phyloP scores from a whole-genome alignment of 805 yeast species.

The Tetrapisispora pingtungensis region DNA sequence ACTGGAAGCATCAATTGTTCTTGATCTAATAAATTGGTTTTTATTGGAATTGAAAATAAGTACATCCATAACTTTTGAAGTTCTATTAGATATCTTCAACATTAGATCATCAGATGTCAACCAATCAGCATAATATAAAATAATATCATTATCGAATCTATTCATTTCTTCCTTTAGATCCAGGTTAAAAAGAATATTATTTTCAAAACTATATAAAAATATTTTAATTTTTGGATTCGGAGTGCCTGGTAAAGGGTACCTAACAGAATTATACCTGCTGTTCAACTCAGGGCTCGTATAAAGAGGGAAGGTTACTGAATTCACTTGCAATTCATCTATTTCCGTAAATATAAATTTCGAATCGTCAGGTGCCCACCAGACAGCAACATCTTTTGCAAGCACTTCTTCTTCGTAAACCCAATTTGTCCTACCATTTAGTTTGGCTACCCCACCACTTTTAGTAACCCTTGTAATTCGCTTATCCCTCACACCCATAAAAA shows the following conservation, averaged over 20 bases:
- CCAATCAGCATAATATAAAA: constrained; percentile 59
- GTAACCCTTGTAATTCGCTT: constrained; percentile 17
- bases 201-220: constrained; percentile 32
- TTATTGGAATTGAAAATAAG: constrained; percentile 33
- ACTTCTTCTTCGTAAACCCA: constrained; percentile 87
- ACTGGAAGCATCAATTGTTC: constrained; percentile 35
- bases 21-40: constrained; percentile 29
- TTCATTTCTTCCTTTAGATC: constrained; percentile 14
- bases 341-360: constrained; percentile 43
- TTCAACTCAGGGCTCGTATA: constrained; percentile 37
- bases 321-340: constrained; percentile 52
- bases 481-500: constrained; percentile 32
- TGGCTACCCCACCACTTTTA: constrained; percentile 40
- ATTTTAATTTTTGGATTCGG: constrained; percentile 47
- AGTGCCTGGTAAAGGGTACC: constrained; percentile 69
- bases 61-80: constrained; percentile 45
- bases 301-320: constrained; percentile 40
- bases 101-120: constrained; percentile 38
- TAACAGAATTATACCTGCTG: constrained; percentile 38
- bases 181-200: constrained; percentile 17
- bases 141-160: constrained; percentile 33
- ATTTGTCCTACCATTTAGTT: constrained; percentile 64
- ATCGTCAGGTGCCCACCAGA: constrained; percentile 71
- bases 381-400: constrained; percentile 42
- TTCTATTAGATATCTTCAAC: constrained; percentile 53